Conservation (phyloP, 768 basidiomycete species). For the Cystofilobasidium macerans region DNA sequence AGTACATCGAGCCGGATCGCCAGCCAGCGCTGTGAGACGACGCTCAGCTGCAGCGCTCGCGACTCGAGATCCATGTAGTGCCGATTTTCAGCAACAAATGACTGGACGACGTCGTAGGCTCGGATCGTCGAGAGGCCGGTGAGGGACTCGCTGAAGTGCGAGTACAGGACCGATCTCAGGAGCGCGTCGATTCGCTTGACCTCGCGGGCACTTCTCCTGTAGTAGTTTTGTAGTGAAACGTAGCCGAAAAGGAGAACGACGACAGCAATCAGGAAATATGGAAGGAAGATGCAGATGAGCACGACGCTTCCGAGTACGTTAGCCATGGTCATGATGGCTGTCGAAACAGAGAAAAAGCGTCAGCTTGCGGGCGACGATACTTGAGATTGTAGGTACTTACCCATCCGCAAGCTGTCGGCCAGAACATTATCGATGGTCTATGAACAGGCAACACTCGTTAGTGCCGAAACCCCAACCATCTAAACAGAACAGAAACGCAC, state of each 20-base stretch:
- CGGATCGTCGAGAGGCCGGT: constrained; percentile 17
- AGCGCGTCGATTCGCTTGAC: constrained; percentile 64
- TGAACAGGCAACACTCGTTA: too few species aligned
- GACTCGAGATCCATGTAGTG: constrained; percentile 65
- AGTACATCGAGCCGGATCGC: constrained; percentile 1
- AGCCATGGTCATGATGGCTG: too few species aligned
- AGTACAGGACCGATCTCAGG: constrained; percentile 56
- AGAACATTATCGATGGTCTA: constrained; percentile 41
- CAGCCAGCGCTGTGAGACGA: constrained; percentile 17
- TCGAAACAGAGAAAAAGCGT: not conserved
- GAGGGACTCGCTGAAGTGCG: constrained; percentile 77
- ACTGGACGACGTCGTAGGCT: too few species aligned
- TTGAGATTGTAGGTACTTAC: constrained; percentile 18
- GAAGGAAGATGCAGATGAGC: constrained; percentile 46
- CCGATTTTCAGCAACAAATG: too few species aligned
- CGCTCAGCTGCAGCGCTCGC: constrained; percentile 35
- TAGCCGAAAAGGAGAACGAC: not conserved
- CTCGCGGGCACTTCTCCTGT: constrained; percentile 45
- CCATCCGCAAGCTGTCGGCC: constrained; percentile 2
- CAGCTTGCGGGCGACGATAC: not conserved
- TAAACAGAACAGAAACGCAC: constrained; percentile 32
- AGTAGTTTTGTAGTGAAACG: constrained; percentile 8
- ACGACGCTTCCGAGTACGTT: constrained; percentile 37
- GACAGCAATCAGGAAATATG: constrained; percentile 8
- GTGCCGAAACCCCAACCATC: too few species aligned